phyloP scores from a whole-genome alignment of 192 early-diverging fungal species.

The Pilaira anomala region DNA sequence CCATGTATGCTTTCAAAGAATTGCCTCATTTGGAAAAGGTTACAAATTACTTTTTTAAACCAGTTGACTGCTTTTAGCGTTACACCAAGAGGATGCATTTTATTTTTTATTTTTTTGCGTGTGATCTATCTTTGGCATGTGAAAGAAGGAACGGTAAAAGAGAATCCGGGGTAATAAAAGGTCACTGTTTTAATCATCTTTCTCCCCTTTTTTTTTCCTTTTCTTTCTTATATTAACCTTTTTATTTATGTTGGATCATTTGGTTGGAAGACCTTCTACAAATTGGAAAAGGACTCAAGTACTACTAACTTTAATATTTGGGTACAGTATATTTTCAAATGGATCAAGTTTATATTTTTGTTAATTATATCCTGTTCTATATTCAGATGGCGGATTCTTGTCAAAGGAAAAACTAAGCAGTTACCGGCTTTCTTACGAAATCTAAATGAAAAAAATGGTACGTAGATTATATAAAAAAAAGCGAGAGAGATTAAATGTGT shows the following conservation, averaged over 20 bases:
- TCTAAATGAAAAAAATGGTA: conserved; percentile 33
- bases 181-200: background rate
- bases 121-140: too few species aligned
- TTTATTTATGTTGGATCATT: conserved; percentile 82
- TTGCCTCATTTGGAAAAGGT: too few species aligned
- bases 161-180: background rate
- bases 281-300: conserved; percentile 81
- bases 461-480: background rate
- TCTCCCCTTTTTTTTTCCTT: background rate
- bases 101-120: too few species aligned
- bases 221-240: background rate
- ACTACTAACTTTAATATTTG: conserved; percentile 45
- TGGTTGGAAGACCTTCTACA: conserved; percentile 85
- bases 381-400: conserved; percentile 21
- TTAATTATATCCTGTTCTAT: conserved; percentile 17
- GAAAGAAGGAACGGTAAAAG: background rate
- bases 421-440: conserved; percentile 29
- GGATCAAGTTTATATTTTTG: background rate
- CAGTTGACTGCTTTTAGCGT: too few species aligned
- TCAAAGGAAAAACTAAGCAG: conserved; percentile 19
- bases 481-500: too few species aligned
- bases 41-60: too few species aligned
- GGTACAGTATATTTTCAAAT: conserved; percentile 13
- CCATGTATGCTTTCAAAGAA: too few species aligned
- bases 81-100: too few species aligned